Percentiles rank a stretch among this genome's conserved stretches.
phyloP scores from a whole-genome alignment of 768 basidiomycete species.

The Phaffia australis region DNA sequence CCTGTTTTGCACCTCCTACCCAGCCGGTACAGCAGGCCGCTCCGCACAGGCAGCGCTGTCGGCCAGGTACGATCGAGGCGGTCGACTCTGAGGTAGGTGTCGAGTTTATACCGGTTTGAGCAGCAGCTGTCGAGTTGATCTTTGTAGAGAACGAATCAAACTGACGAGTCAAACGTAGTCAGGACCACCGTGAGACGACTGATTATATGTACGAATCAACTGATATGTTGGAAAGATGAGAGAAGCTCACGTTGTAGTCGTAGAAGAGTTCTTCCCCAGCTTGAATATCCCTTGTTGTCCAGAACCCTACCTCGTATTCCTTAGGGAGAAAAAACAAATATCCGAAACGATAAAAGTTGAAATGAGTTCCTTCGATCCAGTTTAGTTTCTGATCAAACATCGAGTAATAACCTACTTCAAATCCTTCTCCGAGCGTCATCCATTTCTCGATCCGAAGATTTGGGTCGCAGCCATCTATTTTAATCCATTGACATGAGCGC shows the following conservation, averaged over 20 bases:
- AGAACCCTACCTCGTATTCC: conserved; percentile 41
- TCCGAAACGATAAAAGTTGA: too few species aligned
- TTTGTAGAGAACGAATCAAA: conserved; percentile 22
- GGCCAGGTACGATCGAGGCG: conserved; percentile 25
- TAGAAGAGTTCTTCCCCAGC: conserved; percentile 39
- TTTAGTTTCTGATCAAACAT: too few species aligned
- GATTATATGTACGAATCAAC: not conserved
- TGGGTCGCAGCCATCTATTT: conserved; percentile 33
- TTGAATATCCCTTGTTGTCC: conserved; percentile 37
- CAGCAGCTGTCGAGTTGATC: too few species aligned
- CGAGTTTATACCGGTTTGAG: too few species aligned
- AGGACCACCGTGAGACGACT: not conserved
- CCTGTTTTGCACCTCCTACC: conserved; percentile 13
- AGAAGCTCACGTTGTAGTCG: conserved; percentile 39
- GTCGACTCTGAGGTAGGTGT: not conserved
- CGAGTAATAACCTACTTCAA: conserved; percentile 22
- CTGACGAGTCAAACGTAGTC: not conserved
- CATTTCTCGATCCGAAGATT: conserved; percentile 39
- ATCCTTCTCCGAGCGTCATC: conserved; percentile 35
- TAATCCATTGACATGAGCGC: not conserved
- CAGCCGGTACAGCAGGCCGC: conserved; percentile 26
- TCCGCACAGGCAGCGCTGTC: conserved; percentile 37
- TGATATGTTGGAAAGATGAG: conserved; percentile 26
- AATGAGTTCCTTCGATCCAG: too few species aligned
- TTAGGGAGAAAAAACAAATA: too few species aligned